Base-by-base conservation (phyloP, 176 grass and related monocot species). In the Areca catechu region DNA sequence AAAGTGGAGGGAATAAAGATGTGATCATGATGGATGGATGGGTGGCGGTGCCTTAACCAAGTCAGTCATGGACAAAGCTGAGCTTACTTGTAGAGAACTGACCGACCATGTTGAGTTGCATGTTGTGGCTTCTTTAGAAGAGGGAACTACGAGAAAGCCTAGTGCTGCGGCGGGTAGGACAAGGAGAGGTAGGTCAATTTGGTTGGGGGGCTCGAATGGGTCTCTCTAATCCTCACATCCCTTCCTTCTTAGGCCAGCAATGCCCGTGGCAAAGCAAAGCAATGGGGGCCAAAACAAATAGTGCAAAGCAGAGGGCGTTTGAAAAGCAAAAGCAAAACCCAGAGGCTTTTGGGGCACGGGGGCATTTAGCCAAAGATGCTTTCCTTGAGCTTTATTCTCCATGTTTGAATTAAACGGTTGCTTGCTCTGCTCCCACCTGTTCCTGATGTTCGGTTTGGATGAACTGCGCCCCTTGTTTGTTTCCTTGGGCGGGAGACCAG, bases 311-410 rank as follows among this genome's bases (percentile, higher is more conserved):
- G 16, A 17, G 5, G 30, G 5, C 16, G 53, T 54, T 59, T 51
- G 56, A 9, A 83, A 83, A 88, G 80, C 60, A 66, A 88, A 83
- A 88, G 34, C 25, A 22, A 4, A 60, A 53, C 9, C 23, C 68
- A 17, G 49, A 61, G 72, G 59, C 80, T 87, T 87, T 76, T 68
- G 57, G 68, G 18, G 4, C 29, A 72, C 76, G 50, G 51, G 59
- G 67, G 63, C 43, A 76, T 83, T 83, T 83, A 70, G 75, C 53
- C 59, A 66, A 70, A 79, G 72, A 69, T 69, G 59, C 63, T 53
- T 65, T 23, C 60, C 12, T 23, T 50, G 19, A 43, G 15, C 74
- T 86, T 86, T 83, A 83, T 80, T 74, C 80, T 53, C 2, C 18
- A 5, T 70, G 48, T 62, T 61, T 34, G 25, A 15, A 72, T 72